These are phyloP conservation scores for Hyphodiscus sp. DNA, from an alignment of 2,329 filamentous ascomycete species.

Conservation along the genomic window DNA sequence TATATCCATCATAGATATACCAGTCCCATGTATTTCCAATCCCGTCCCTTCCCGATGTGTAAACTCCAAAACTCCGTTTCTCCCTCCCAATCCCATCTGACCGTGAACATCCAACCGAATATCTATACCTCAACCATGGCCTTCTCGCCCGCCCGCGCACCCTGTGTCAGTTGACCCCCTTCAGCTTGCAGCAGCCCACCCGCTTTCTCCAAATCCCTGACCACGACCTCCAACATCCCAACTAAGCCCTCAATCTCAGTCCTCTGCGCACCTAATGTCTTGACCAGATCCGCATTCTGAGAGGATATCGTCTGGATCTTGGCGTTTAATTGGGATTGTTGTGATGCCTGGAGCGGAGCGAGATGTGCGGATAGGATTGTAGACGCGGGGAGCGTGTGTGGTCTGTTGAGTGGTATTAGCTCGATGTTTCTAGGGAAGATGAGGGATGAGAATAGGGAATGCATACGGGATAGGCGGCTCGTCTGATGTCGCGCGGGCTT, in stretches of 20 bases:
- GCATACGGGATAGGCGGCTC: background rate
- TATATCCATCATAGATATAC: too few species aligned
- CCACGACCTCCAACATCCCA: slow-evolving; percentile 41
- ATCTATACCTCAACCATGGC: slow-evolving; percentile 7
- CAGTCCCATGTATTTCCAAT: background rate
- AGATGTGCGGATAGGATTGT: slow-evolving; percentile 50
- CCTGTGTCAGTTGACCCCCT: slow-evolving; percentile 13
- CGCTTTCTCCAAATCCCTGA: slow-evolving; percentile 49
- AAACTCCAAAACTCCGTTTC: background rate
- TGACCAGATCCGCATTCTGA: slow-evolving; percentile 48
- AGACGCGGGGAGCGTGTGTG: slow-evolving; percentile 49
- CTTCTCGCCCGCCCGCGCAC: slow-evolving; percentile 16
- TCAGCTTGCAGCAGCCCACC: slow-evolving; percentile 22
- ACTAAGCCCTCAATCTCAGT: slow-evolving; percentile 48
- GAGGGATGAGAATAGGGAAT: background rate
- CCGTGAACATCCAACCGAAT: background rate
- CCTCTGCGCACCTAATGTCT: slow-evolving; percentile 46
- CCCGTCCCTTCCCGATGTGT: background rate
- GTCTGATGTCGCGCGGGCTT: slow-evolving; percentile 1
- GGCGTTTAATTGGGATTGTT: slow-evolving; percentile 51
- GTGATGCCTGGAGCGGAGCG: slow-evolving; percentile 43
- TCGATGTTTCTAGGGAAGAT: background rate
- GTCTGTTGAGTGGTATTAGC: slow-evolving; percentile 31
- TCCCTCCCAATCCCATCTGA: background rate
- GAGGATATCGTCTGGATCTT: slow-evolving; percentile 49